Base-by-base conservation (phyloP, 139 green algal genomes). In the Micromonas pusilla region DNA sequence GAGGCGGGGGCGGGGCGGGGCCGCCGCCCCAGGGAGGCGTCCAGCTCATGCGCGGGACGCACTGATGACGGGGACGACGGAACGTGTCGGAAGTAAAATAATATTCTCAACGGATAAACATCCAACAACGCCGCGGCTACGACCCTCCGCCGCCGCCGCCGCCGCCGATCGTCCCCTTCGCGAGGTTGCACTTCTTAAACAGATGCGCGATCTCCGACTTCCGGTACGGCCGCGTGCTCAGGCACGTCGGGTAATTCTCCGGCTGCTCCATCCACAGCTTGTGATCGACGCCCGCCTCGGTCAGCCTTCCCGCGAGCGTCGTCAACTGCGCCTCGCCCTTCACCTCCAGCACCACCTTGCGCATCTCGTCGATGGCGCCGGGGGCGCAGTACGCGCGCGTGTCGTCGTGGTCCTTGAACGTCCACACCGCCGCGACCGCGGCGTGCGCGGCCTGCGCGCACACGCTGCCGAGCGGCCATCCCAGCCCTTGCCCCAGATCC, bases 191-290 rank as follows among this genome's bases (percentile, higher is more conserved):
- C 82, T 94, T 96, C 67, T 96, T 97, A 39, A 98, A 90, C 63
- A 88, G 81, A 9, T 80, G 54, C 5, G 75, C 80, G 20, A 96
- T 83, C 13, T 83, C 25, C 0, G 78, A 84, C 71, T 96, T 96
- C 25, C 63, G 77, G 62, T 89, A 90, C 0, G 94, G 94, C 38
- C 88, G 89, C 16, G 92, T 97, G 32, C 94, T 94, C 19, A 98
- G 77, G 76, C 89, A 94, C 0, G 94, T 98, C 0, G 88, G 73
- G 72, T 90, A 91, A 79, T 95, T 81, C 80, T 98, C 94, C 6
- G 94, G 94, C 86, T 98, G 94, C 84, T 98, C 94, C 4, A 96
- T 73, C 94, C 94, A 98, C 52, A 97, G 82, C 82, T 80, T 73
- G 78, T 87, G 72, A 0, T 52, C 33, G 6, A 98, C 79, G 26